A percentile compares a stretch with the other conserved stretches of the same genome.
Evolutionary conservation across 2,329 filamentous ascomycete species (phyloP).

Genomic region (Sporothrix inflata): DNA sequence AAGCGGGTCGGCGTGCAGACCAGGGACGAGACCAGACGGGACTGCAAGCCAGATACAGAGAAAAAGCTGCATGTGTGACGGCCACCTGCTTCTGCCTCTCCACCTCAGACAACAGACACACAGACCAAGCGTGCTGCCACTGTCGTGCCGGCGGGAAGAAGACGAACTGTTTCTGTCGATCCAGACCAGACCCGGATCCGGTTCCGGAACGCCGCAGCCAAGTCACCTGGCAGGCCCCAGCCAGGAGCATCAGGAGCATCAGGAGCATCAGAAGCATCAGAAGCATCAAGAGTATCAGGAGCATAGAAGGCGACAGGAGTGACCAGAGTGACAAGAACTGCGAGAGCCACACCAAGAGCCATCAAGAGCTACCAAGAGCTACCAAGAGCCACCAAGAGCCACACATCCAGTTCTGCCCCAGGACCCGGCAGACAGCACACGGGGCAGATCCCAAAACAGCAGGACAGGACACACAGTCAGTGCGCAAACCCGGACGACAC

Average conservation of each 20-base stretch:
- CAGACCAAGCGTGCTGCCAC: background rate
- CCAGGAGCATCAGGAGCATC: background rate
- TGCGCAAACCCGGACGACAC: background rate
- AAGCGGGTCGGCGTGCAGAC: background rate
- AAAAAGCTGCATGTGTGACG: background rate
- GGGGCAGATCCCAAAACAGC: background rate
- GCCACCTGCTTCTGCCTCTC: background rate
- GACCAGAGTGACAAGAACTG: background rate
- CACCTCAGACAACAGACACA: background rate
- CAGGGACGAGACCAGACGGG: background rate
- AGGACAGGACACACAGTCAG: constrained; percentile 12
- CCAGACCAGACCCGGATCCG: constrained; percentile 12
- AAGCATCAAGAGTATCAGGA: background rate
- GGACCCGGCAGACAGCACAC: background rate
- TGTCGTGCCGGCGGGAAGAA: background rate
- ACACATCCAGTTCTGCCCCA: background rate
- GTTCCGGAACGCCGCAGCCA: constrained; percentile 15
- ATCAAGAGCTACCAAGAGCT: background rate
- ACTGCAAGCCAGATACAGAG: background rate
- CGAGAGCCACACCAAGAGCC: background rate
- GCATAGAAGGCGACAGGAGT: background rate
- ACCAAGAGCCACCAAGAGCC: background rate
- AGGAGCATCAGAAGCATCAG: background rate
- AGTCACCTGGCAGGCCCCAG: background rate
- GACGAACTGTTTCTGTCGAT: background rate